Conservation (phyloP, 805 yeast species). For the Candida qinlingensis region DNA sequence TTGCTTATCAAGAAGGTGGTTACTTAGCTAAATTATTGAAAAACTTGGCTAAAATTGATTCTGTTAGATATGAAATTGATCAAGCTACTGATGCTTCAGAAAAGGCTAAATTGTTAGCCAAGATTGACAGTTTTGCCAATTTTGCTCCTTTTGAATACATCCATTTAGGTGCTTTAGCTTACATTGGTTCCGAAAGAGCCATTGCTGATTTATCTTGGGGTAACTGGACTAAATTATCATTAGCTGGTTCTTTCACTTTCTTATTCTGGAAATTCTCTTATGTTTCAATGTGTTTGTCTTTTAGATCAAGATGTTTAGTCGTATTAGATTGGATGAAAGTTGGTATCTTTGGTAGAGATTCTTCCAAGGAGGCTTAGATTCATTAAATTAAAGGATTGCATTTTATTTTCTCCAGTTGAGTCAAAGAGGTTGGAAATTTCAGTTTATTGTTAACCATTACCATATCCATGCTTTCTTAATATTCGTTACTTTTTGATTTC, state of each 20-base stretch:
- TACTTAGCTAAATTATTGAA: conserved; percentile 71
- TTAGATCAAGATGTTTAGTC: conserved; percentile 82
- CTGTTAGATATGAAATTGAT: conserved; percentile 33
- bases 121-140: conserved; percentile 41
- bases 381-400: background rate
- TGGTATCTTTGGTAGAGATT: conserved; percentile 86
- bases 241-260: conserved; percentile 86
- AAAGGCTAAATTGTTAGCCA: conserved; percentile 35
- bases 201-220: conserved; percentile 86
- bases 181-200: conserved; percentile 89
- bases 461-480: too few relatives aligned
- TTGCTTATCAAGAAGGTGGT: conserved; percentile 89
- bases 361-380: conserved; percentile 57
- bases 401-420: background rate
- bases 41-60: conserved; percentile 39
- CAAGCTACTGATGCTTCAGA: conserved; percentile 29
- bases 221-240: conserved; percentile 73
- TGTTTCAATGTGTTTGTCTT: conserved; percentile 82
- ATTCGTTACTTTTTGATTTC: too few relatives aligned
- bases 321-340: conserved; percentile 86
- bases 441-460: background rate
- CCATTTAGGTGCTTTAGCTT: conserved; percentile 90
- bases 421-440: background rate
- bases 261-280: conserved; percentile 92
- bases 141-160: conserved; percentile 61